These are phyloP conservation scores for Rehmannia glutinosa DNA, from an alignment of 257 asterid species.

Conservation along the genomic window DNA sequence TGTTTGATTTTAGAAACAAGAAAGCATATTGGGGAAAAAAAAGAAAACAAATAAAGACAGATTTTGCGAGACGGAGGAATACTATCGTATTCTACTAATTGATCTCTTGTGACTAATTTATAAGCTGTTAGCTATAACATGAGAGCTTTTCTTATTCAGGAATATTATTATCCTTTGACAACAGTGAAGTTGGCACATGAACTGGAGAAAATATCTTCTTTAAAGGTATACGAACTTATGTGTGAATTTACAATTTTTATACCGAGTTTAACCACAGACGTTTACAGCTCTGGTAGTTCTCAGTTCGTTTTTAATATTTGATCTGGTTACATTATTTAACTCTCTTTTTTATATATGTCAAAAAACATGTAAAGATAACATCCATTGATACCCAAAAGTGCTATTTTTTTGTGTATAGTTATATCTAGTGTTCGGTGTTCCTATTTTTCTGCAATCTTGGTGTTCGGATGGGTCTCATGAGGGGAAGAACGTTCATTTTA, in stretches of 20 bases:
- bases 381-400: neutral
- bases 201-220: constrained; percentile 67
- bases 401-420: neutral
- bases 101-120: neutral
- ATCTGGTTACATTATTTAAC: neutral
- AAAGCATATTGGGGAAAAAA: neutral
- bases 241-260: neutral
- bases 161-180: constrained; percentile 52
- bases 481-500: neutral
- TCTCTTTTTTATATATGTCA: neutral
- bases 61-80: neutral
- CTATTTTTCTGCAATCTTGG: neutral
- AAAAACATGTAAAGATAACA: neutral
- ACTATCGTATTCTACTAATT: constrained; percentile 14
- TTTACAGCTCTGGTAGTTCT: neutral
- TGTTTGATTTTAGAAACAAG: neutral
- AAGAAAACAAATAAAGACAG: neutral
- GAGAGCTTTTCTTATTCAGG: constrained; percentile 41
- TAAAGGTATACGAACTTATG: constrained; percentile 56
- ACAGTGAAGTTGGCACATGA: constrained; percentile 70
- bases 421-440: neutral
- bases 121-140: constrained; percentile 1
- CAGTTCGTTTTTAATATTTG: constrained; percentile 1
- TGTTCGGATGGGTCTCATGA: neutral
- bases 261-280: neutral